These are phyloP conservation scores for Neopestalotiopsis sp. DNA, from an alignment of 2,329 filamentous ascomycete genomes.

Conservation along the genomic window DNA sequence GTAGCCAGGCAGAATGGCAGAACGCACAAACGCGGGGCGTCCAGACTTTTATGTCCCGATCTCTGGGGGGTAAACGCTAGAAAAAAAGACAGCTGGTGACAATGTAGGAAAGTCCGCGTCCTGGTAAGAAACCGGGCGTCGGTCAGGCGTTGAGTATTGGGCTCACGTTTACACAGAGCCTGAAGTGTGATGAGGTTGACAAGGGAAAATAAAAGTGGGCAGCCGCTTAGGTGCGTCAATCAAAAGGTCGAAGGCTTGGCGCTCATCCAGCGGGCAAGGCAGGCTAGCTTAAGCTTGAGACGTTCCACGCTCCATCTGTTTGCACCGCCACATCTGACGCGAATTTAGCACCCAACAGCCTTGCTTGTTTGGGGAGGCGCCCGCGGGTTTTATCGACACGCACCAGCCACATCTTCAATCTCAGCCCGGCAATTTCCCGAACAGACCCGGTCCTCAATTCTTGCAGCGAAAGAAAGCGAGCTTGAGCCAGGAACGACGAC, in stretches of 20 bases:
- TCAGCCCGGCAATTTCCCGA: slow-evolving; percentile 18
- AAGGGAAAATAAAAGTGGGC: slow-evolving; percentile 7
- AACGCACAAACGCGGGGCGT: neutral
- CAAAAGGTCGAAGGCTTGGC: neutral
- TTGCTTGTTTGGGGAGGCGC: neutral
- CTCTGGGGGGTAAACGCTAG: neutral
- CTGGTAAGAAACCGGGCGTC: neutral
- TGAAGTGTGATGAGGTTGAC: slow-evolving; percentile 1
- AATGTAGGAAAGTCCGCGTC: neutral
- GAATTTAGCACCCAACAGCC: neutral
- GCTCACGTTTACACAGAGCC: neutral
- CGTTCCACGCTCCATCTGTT: neutral
- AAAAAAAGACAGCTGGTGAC: neutral
- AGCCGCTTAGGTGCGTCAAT: neutral
- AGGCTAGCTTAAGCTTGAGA: neutral
- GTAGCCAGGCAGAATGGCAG: neutral
- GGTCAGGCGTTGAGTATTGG: neutral
- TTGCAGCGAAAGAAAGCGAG: slow-evolving; percentile 19
- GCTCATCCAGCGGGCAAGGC: neutral
- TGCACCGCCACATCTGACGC: neutral
- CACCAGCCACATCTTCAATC: neutral
- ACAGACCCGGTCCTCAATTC: slow-evolving; percentile 20
- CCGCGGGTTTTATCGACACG: neutral
- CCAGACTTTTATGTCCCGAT: neutral
- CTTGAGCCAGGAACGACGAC: slow-evolving; percentile 24